These are phyloP conservation scores for Aspergillus uvarum DNA, from an alignment of 2,329 filamentous ascomycete genomes.

Conservation along the genomic window DNA sequence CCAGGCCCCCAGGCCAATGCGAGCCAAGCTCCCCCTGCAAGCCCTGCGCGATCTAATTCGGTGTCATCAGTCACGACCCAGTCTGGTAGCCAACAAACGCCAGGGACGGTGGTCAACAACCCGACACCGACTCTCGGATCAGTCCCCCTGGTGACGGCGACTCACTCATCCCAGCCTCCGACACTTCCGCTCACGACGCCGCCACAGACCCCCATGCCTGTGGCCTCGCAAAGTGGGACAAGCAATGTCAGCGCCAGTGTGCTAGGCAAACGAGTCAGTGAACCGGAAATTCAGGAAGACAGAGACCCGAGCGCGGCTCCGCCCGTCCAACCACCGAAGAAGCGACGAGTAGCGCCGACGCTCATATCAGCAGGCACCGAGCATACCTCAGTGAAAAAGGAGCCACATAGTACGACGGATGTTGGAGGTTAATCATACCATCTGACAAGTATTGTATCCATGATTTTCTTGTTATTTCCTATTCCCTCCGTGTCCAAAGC, in stretches of 20 bases:
- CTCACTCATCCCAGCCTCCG: constrained; percentile 58
- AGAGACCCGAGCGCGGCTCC: constrained; percentile 47
- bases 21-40: constrained; percentile 61
- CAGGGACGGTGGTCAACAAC: constrained; percentile 63
- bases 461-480: neutral
- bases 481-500: neutral
- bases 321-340: constrained; percentile 55
- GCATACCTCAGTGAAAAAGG: constrained; percentile 12
- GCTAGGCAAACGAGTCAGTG: constrained; percentile 52
- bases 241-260: constrained; percentile 56
- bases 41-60: constrained; percentile 82
- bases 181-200: constrained; percentile 78
- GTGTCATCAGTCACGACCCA: constrained; percentile 73
- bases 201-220: constrained; percentile 73
- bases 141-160: constrained; percentile 72
- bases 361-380: constrained; percentile 46
- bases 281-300: constrained; percentile 47
- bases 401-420: constrained; percentile 14
- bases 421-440: constrained; percentile 15
- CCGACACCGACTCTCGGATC: constrained; percentile 75
- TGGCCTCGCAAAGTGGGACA: constrained; percentile 53
- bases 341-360: constrained; percentile 69
- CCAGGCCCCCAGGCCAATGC: constrained; percentile 59
- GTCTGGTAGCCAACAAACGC: constrained; percentile 44
- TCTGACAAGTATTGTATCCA: neutral